A percentile compares a stretch with the other conserved stretches of the same genome.
These are phyloP conservation scores for Tardiomyces depauwii DNA, from an alignment of 1,139 yeast species.

Conservation along the genomic window DNA sequence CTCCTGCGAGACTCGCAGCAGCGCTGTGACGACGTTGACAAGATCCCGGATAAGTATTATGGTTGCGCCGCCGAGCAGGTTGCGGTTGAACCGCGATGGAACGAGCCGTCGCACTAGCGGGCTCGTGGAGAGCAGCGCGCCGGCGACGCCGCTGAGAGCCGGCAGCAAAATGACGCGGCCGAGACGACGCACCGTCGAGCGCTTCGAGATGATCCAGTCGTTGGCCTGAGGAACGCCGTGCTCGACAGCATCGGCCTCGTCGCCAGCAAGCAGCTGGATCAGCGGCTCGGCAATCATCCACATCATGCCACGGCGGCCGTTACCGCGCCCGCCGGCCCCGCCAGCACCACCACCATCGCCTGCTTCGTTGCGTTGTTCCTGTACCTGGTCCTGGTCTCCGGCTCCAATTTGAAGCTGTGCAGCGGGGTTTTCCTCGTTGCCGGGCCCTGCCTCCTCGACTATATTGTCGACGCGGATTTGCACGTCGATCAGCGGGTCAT, in stretches of 20 bases:
- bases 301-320: too few species aligned
- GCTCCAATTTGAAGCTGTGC: too few species aligned
- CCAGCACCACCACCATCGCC: too few species aligned
- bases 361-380: too few species aligned
- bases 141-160: constrained; percentile 13
- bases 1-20: constrained; percentile 16
- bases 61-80: constrained; percentile 32
- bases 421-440: too few species aligned
- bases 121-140: constrained; percentile 11
- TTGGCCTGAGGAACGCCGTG: constrained; percentile 15
- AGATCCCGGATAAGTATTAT: constrained; percentile 34
- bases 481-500: too few species aligned
- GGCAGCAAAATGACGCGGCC: constrained; percentile 22
- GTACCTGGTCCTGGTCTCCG: too few species aligned
- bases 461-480: constrained; percentile 8
- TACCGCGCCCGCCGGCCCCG: too few species aligned
- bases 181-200: constrained; percentile 13
- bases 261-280: too few species aligned
- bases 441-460: too few species aligned
- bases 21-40: constrained; percentile 19
- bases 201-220: constrained; percentile 17
- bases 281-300: too few species aligned
- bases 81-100: constrained; percentile 29
- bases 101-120: constrained; percentile 13
- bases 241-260: too few species aligned